Evolutionary conservation across 768 basidiomycete genomes (phyloP).

Genomic region (Leccinum boreale): DNA sequence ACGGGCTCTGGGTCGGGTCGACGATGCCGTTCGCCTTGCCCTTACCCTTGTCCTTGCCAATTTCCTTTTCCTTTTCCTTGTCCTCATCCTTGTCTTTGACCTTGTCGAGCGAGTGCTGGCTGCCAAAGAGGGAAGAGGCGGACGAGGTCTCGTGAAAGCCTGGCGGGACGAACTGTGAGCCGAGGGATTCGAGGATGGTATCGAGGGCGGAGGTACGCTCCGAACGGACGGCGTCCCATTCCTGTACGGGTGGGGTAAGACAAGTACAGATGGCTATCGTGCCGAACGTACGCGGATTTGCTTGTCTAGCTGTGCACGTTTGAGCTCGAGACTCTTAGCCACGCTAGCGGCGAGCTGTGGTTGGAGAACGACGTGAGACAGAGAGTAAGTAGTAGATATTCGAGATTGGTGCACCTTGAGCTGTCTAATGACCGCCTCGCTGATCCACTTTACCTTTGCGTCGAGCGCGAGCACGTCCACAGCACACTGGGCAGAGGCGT

Average conservation of each 20-base stretch:
- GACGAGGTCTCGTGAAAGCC: constrained; percentile 66
- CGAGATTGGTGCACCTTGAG: constrained; percentile 51
- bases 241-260: constrained; percentile 39
- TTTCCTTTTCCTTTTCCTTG: background rate
- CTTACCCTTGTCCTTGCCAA: background rate
- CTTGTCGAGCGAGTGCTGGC: constrained; percentile 55
- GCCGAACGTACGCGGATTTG: constrained; percentile 54
- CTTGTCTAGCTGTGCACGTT: constrained; percentile 55
- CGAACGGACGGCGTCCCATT: constrained; percentile 66
- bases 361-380: background rate
- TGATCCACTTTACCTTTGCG: constrained; percentile 78
- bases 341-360: constrained; percentile 66
- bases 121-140: constrained; percentile 77
- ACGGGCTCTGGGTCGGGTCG: constrained; percentile 35
- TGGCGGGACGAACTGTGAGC: constrained; percentile 70
- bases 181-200: constrained; percentile 65
- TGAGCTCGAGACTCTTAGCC: constrained; percentile 72
- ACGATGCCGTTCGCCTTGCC: constrained; percentile 33
- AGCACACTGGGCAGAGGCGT: constrained; percentile 59
- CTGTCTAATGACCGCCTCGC: constrained; percentile 71
- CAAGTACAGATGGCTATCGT: background rate
- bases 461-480: constrained; percentile 75
- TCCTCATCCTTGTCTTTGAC: background rate
- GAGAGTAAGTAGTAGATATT: background rate
- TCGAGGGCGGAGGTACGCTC: constrained; percentile 65